Conservation (phyloP, 192 early-diverging fungal genomes). For the Gaertneriomyces semiglobifer region DNA sequence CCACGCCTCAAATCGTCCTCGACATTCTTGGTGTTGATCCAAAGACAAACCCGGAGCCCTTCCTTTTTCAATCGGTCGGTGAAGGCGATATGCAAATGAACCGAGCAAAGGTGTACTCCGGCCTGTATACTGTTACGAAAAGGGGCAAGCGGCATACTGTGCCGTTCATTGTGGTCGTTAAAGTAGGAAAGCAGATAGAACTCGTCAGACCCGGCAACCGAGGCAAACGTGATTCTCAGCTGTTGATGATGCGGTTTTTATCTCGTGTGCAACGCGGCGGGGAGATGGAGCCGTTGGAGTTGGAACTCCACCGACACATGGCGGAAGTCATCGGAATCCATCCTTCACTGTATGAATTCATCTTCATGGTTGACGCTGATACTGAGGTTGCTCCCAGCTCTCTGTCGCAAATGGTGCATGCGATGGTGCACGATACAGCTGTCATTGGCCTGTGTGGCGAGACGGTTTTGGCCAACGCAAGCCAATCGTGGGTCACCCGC, state of each 20-base stretch:
- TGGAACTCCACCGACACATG: conserved; percentile 67
- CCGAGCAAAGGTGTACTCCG: conserved; percentile 89
- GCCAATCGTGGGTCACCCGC: conserved; percentile 82
- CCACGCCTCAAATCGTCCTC: conserved; percentile 88
- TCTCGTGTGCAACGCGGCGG: conserved; percentile 63
- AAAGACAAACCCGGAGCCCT: conserved; percentile 47
- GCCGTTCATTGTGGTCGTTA: conserved; percentile 84
- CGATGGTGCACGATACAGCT: conserved; percentile 53
- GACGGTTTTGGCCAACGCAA: conserved; percentile 78
- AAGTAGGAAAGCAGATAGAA: conserved; percentile 82
- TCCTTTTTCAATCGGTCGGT: conserved; percentile 73
- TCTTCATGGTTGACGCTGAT: conserved; percentile 43
- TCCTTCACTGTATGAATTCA: conserved; percentile 56
- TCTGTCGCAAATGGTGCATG: conserved; percentile 32
- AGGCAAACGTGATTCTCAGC: conserved; percentile 77
- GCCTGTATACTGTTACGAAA: conserved; percentile 73
- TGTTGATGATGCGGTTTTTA: conserved; percentile 73
- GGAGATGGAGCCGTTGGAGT: conserved; percentile 66
- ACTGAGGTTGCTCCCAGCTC: conserved; percentile 41
- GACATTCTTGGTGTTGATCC: conserved; percentile 80
- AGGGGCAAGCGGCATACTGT: conserved; percentile 64
- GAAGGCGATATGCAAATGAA: conserved; percentile 83
- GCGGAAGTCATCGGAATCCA: conserved; percentile 66
- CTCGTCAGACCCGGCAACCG: conserved; percentile 74
- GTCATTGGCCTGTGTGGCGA: conserved; percentile 89